Percentiles rank a stretch among this genome's conserved stretches.
Conservation (phyloP, 768 basidiomycete genomes). For the Podaxis sp. region DNA sequence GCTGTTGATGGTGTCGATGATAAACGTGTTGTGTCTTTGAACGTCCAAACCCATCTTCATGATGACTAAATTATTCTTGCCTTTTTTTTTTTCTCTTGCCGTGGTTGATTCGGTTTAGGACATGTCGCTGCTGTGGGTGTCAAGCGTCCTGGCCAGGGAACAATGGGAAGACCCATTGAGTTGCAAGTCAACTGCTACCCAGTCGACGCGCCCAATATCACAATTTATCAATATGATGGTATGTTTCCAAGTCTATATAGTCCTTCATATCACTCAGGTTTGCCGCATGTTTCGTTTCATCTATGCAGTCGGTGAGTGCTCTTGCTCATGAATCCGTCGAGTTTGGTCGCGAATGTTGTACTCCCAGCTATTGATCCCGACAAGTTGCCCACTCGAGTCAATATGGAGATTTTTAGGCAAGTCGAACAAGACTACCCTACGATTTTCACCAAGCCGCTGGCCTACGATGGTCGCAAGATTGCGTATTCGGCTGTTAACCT, state of each 20-base stretch:
- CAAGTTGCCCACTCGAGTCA: constrained; percentile 63
- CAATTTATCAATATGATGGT: constrained; percentile 82
- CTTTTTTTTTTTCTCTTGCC: not conserved
- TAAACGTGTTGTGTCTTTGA: not conserved
- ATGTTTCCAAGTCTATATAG: constrained; percentile 21
- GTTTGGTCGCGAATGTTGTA: not conserved
- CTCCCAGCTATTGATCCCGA: constrained; percentile 61
- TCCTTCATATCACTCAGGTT: not conserved
- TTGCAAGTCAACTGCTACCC: constrained; percentile 58
- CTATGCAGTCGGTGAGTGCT: constrained; percentile 11
- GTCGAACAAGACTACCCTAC: constrained; percentile 59
- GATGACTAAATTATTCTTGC: not conserved
- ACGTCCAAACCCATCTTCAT: not conserved
- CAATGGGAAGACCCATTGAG: constrained; percentile 25
- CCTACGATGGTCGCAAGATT: constrained; percentile 81
- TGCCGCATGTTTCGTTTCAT: not conserved
- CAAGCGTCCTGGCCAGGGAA: constrained; percentile 33
- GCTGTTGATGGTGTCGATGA: constrained; percentile 13
- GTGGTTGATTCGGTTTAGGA: constrained; percentile 20
- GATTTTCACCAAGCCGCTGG: constrained; percentile 71
- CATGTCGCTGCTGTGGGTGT: constrained; percentile 32
- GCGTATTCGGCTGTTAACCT: constrained; percentile 58
- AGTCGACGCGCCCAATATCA: constrained; percentile 52
- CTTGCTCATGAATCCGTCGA: too few species aligned
- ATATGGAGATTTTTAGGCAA: constrained; percentile 64